Percentiles rank a stretch among this genome's conserved stretches.
Evolutionary conservation across 805 yeast genomes (phyloP).

Genomic region (Candida incommunis): DNA sequence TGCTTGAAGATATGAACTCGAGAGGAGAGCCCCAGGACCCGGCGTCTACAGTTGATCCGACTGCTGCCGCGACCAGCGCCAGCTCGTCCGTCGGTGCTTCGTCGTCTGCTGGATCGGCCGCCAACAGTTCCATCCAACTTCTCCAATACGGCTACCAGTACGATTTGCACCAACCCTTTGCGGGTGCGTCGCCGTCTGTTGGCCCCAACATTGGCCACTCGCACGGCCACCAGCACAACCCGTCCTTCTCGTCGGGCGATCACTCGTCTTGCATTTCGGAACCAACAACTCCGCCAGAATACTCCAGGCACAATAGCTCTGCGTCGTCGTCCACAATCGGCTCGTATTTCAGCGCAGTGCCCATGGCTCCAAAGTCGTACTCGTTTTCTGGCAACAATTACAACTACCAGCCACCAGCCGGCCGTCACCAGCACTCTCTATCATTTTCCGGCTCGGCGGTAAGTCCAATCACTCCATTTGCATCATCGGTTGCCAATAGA

Average conservation of each 20-base stretch:
- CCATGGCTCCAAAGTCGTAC: background rate
- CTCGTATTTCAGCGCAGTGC: background rate
- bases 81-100: no score
- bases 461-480: background rate
- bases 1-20: background rate
- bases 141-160: background rate
- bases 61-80: no score
- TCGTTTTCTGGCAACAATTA: background rate
- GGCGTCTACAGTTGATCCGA: background rate
- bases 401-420: background rate
- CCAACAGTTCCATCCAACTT: no score
- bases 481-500: background rate
- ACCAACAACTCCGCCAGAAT: background rate
- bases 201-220: no score
- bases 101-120: no score
- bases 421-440: background rate
- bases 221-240: constrained; percentile 1
- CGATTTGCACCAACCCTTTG: background rate
- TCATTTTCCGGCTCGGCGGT: background rate
- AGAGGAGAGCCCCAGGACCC: background rate
- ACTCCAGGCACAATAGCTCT: background rate
- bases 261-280: constrained; percentile 1
- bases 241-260: background rate
- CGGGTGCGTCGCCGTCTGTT: no score
- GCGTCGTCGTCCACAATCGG: background rate